phyloP scores from a whole-genome alignment of 2,329 filamentous ascomycete species.

The Penicillium sclerotigenum region DNA sequence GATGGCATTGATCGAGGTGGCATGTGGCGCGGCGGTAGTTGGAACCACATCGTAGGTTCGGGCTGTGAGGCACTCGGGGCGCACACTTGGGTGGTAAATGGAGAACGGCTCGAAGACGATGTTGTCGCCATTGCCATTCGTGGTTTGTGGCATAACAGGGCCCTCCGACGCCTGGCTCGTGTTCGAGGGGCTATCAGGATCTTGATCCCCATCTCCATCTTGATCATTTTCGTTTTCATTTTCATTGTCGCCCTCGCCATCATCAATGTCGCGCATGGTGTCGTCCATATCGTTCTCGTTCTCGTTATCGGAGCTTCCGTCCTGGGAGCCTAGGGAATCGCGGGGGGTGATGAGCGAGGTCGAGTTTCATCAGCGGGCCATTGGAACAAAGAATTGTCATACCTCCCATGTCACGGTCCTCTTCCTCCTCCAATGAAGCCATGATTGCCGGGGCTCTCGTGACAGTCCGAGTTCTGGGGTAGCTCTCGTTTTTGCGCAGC shows the following conservation, averaged over 20 bases:
- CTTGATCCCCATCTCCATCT: conserved; percentile 29
- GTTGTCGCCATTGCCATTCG: conserved; percentile 42
- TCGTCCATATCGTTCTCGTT: conserved; percentile 36
- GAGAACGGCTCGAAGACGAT: conserved; percentile 34
- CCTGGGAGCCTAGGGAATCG: conserved; percentile 42
- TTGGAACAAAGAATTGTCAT: conserved; percentile 13
- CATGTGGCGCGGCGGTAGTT: conserved; percentile 92
- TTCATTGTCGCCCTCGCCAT: conserved; percentile 36
- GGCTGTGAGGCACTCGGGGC: conserved; percentile 75
- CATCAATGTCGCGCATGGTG: conserved; percentile 44
- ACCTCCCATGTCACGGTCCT: conserved; percentile 44
- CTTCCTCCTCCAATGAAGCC: conserved; percentile 40
- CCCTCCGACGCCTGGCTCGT: conserved; percentile 41
- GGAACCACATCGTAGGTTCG: conserved; percentile 89
- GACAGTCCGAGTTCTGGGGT: not conserved
- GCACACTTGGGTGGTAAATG: conserved; percentile 60
- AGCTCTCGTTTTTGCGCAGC: not conserved
- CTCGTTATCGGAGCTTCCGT: conserved; percentile 50
- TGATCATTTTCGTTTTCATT: conserved; percentile 24
- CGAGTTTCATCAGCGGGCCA: not conserved
- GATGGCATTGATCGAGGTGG: conserved; percentile 91
- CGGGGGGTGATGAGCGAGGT: not conserved
- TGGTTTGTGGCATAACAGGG: conserved; percentile 42
- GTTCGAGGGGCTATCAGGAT: conserved; percentile 41
- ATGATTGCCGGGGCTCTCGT: conserved; percentile 18